These are phyloP conservation scores for Colletotrichum scovillei DNA, from an alignment of 2,329 filamentous ascomycete species.

Conservation along the genomic window DNA sequence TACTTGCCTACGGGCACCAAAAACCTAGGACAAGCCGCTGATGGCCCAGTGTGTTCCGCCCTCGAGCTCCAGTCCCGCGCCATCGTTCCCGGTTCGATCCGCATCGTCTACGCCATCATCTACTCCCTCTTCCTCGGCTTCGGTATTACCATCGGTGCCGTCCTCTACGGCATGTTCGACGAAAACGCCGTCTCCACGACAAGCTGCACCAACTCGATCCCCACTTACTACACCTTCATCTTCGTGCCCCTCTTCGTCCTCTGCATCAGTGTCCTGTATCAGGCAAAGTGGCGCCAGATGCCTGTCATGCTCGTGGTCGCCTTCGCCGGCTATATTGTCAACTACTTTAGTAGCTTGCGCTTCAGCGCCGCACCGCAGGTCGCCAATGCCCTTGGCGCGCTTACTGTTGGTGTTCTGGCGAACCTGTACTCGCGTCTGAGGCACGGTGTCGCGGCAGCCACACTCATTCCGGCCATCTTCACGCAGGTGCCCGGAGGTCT, in stretches of 20 bases:
- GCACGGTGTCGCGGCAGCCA: conserved; percentile 62
- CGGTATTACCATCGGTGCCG: conserved; percentile 75
- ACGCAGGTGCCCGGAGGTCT: conserved; percentile 61
- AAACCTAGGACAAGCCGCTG: conserved; percentile 40
- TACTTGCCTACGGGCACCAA: conserved; percentile 5
- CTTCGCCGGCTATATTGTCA: conserved; percentile 79
- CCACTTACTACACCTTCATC: conserved; percentile 65
- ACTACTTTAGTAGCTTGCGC: conserved; percentile 75
- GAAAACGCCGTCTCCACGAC: conserved; percentile 58
- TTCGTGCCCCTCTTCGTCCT: conserved; percentile 81
- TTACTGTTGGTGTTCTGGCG: conserved; percentile 80
- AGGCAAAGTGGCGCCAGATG: conserved; percentile 84
- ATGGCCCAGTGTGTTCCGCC: conserved; percentile 55
- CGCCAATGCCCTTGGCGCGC: conserved; percentile 80
- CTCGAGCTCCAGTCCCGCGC: conserved; percentile 77
- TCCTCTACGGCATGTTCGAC: conserved; percentile 72
- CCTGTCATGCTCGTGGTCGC: conserved; percentile 82
- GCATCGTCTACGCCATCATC: conserved; percentile 80
- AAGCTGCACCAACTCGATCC: conserved; percentile 57
- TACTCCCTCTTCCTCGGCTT: conserved; percentile 80
- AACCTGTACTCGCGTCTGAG: conserved; percentile 77
- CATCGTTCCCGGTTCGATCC: conserved; percentile 77
- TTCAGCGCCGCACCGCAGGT: conserved; percentile 80
- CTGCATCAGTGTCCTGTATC: conserved; percentile 80
- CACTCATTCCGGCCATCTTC: conserved; percentile 60